Evolutionary conservation across 169 alveolate species (phyloP).

Genomic region (Plasmodium relictum): DNA sequence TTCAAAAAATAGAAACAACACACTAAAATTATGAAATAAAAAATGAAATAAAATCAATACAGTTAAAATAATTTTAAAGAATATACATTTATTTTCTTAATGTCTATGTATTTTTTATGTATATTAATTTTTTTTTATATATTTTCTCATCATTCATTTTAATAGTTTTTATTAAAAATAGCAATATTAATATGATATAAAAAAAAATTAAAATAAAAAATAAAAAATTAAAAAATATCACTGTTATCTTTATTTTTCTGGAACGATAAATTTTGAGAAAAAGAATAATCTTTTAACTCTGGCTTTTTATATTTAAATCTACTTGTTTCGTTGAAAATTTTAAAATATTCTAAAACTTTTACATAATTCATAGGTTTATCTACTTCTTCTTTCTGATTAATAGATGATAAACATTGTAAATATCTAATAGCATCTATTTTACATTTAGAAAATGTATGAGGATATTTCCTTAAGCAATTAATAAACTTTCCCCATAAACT

Average conservation of each 20-base stretch:
- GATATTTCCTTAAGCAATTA: conserved; percentile 73
- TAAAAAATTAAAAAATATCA: conserved; percentile 12
- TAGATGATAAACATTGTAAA: conserved; percentile 67
- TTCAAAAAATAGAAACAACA: no score
- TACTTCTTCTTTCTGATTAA: conserved; percentile 40
- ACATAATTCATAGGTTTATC: conserved; percentile 42
- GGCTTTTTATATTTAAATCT: conserved; percentile 67
- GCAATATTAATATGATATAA: neutral
- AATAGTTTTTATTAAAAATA: neutral
- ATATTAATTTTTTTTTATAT: no score
- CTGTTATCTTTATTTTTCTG: conserved; percentile 15
- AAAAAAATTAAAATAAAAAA: neutral
- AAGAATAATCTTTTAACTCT: conserved; percentile 61
- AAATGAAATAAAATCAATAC: no score
- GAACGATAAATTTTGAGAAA: conserved; percentile 44
- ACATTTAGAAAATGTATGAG: conserved; percentile 70
- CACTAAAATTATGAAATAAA: no score
- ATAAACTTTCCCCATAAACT: conserved; percentile 78
- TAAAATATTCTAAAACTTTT: conserved; percentile 70
- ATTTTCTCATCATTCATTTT: no score
- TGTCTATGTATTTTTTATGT: no score
- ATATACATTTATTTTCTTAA: no score
- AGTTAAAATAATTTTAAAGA: no score
- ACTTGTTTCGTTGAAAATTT: conserved; percentile 73
- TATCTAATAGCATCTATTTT: conserved; percentile 65